Evolutionary conservation across 345 rosid species (phyloP).

Genomic region (Dipteronia dyeriana): DNA sequence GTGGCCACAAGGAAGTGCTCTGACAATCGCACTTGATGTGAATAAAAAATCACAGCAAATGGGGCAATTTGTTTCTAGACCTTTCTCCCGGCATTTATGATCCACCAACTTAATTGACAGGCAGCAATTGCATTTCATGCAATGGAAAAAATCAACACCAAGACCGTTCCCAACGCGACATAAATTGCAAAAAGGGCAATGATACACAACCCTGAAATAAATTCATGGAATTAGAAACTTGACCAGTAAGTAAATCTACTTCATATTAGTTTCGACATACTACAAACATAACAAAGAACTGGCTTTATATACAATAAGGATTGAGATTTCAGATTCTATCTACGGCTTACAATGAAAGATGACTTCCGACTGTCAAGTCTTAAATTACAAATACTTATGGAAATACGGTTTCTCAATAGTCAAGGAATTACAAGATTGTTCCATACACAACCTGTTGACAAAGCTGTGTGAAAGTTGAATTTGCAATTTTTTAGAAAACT

Average conservation of each 20-base stretch:
- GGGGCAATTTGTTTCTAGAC: slow-evolving; percentile 64
- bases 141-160: slow-evolving; percentile 64
- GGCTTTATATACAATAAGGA: not conserved
- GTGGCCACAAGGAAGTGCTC: slow-evolving; percentile 70
- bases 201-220: slow-evolving; percentile 52
- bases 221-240: slow-evolving; percentile 6
- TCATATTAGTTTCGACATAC: not conserved
- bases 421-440: slow-evolving; percentile 1
- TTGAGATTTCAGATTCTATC: slow-evolving; percentile 1
- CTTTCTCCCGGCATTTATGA: slow-evolving; percentile 63
- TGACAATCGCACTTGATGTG: slow-evolving; percentile 55
- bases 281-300: not conserved
- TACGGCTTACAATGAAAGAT: not conserved
- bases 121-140: slow-evolving; percentile 70
- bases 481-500: not conserved
- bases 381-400: not conserved
- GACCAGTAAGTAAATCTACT: not conserved
- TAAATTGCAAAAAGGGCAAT: slow-evolving; percentile 65
- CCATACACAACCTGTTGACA: not conserved
- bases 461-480: not conserved
- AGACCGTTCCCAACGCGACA: slow-evolving; percentile 67
- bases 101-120: slow-evolving; percentile 54
- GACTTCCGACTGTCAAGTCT: not conserved
- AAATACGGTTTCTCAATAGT: slow-evolving; percentile 3
- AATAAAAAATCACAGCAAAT: slow-evolving; percentile 61